Conservation (phyloP, 2,329 filamentous ascomycete genomes). For the Escovopsis sp. region DNA sequence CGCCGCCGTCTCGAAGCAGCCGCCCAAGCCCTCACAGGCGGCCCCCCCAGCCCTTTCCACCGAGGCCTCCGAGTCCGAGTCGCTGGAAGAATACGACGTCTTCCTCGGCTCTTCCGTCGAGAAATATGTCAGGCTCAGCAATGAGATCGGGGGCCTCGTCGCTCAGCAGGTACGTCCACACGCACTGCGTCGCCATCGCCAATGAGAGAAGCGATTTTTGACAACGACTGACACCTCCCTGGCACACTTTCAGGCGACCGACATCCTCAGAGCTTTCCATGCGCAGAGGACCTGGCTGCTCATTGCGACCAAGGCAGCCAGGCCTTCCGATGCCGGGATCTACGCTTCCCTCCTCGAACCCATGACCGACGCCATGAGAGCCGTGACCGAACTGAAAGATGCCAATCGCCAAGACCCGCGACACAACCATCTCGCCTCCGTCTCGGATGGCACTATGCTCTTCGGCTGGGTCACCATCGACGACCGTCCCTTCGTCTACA, state of each 20-base stretch:
- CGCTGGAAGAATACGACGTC: conserved; percentile 76
- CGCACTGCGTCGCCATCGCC: not conserved
- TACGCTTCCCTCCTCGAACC: conserved; percentile 73
- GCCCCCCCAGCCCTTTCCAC: conserved; percentile 26
- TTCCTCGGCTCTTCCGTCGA: conserved; percentile 61
- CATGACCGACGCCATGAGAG: conserved; percentile 67
- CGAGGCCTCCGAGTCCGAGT: conserved; percentile 43
- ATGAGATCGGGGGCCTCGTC: conserved; percentile 61
- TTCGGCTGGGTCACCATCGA: conserved; percentile 85
- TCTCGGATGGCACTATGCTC: conserved; percentile 78
- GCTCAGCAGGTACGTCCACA: conserved; percentile 54
- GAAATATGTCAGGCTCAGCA: conserved; percentile 64
- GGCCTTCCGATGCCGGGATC: conserved; percentile 48
- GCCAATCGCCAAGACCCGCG: conserved; percentile 59
- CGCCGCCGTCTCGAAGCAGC: conserved; percentile 16
- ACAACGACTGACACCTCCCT: not conserved
- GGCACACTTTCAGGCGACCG: conserved; percentile 25
- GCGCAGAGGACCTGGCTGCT: conserved; percentile 80
- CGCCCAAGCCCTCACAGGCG: conserved; percentile 13
- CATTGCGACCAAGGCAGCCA: conserved; percentile 80
- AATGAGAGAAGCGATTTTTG: not conserved
- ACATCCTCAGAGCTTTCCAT: conserved; percentile 51
- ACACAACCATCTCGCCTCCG: conserved; percentile 71
- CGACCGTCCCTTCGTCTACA: conserved; percentile 67
- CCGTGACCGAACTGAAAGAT: conserved; percentile 68